Evolutionary conservation across 441 rosid genomes (phyloP), one percentile per base, ranked within the genome.

Genomic region (Erodium texanum): DNA sequence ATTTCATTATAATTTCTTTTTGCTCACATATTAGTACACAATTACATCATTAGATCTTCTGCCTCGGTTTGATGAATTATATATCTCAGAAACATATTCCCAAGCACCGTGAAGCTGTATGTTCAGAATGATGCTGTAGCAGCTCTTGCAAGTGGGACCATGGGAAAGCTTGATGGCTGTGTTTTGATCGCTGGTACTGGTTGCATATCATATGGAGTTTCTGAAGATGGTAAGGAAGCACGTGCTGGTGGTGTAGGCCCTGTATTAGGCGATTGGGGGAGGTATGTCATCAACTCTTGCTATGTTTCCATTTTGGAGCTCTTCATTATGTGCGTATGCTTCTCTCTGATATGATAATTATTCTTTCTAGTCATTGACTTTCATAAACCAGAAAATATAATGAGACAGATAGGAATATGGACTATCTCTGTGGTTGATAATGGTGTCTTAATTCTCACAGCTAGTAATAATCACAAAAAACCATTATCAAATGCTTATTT

Each of bases 111-210:
- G 64, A 81, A 80, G 83, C 81, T 90, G 27, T 90, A 84, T 82
- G 97, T 89, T 70, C 90, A 84, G 74, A 94, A 95, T 77, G 99
- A 95, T 84, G 97, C 98, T 22, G 83, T 92, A 41, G 99, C 96
- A 74, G 98, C 97, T 70, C 70, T 95, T 81, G 96, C 99, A 0
- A 85, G 98, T 78, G 98, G 99, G 67, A 90, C 99, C 23, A 72
- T 90, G 92, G 97, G 99, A 76, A 90, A 89, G 81, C 96, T 92
- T 74, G 92, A 94, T 80, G 99, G 98, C 18, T 94, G 99, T 83
- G 99, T 94, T 76, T 73, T 94, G 27, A 94, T 94, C 68, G 97
- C 99, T 43, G 99, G 99, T 77, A 94, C 96, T 3, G 99, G 98
- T 65, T 86, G 92, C 59, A 92, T 94, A 74, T 90, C 98, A 36